A percentile compares a stretch with the other conserved stretches of the same genome.
phyloP scores from a whole-genome alignment of 2,329 filamentous ascomycete species.

The Hirsutella minnesotensis region DNA sequence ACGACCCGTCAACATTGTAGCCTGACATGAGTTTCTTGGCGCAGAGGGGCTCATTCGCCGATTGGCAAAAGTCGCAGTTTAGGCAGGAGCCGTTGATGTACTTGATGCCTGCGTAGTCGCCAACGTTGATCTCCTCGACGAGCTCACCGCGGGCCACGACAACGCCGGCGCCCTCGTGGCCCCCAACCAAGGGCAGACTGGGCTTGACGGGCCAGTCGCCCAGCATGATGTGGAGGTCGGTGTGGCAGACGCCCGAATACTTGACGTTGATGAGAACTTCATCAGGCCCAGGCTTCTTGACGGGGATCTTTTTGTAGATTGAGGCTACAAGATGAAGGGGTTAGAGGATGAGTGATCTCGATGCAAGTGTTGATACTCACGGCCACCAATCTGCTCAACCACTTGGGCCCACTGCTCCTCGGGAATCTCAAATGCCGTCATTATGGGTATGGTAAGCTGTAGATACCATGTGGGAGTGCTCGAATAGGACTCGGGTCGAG shows the following conservation, averaged over 20 bases:
- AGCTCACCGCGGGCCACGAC: constrained; percentile 71
- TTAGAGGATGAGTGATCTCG: background rate
- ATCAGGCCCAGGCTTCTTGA: constrained; percentile 70
- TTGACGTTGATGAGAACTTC: constrained; percentile 89
- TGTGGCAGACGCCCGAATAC: constrained; percentile 85
- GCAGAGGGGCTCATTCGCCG: constrained; percentile 75
- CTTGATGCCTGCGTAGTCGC: constrained; percentile 80
- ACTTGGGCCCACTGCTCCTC: constrained; percentile 86
- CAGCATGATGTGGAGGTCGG: constrained; percentile 66
- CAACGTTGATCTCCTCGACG: constrained; percentile 66
- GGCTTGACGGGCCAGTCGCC: constrained; percentile 81
- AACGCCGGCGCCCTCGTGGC: constrained; percentile 67
- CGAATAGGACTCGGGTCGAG: too few species aligned
- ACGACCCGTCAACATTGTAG: constrained; percentile 85
- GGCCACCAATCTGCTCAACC: constrained; percentile 66
- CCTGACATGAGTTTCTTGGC: constrained; percentile 64
- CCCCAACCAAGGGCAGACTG: constrained; percentile 79
- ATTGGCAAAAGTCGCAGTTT: constrained; percentile 71
- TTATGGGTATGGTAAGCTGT: constrained; percentile 5
- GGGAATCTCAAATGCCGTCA: constrained; percentile 45
- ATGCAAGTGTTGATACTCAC: constrained; percentile 25
- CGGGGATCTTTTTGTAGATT: constrained; percentile 71
- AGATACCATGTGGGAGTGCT: too few species aligned
- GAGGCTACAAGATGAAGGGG: constrained; percentile 30
- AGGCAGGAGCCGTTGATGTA: constrained; percentile 89